Evolutionary conservation across 306 rosid genomes (phyloP), one percentile per base, ranked within the genome.

Genomic region (Corylus avellana): DNA sequence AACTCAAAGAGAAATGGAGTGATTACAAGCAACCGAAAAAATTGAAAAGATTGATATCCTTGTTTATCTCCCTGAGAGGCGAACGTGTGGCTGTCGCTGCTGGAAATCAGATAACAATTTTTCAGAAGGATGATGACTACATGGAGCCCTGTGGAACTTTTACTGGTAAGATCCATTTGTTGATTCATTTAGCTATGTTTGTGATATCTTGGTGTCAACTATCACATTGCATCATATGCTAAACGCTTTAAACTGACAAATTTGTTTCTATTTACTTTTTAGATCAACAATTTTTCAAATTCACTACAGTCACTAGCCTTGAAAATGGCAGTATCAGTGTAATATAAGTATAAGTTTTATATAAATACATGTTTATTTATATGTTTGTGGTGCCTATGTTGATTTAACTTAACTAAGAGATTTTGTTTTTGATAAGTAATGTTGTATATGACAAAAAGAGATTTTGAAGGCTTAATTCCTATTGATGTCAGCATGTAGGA

Each of bases 11-110:
- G 70, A 91, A 90, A 79, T 93, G 94, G 98, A 77, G 61, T 5
- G 92, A 76, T 57, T 86, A 81, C 82, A 93, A 86, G 79, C 93
- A 86, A 80, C 91, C 87, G 0, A 89, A 81, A 85, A 90, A 86
- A 50, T 72, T 90, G 57, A 86, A 86, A 84, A 89, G 76, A 78
- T 84, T 86, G 79, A 77, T 89, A 17, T 91, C 96, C 27, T 81
- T 93, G 72, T 91, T 93, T 73, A 84, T 91, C 78, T 95, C 97
- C 14, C 88, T 88, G 2, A 86, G 87, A 1, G 96, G 94, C 14
- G 93, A 93, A 76, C 83, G 82, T 63, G 97, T 93, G 47, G 99
- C 98, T 35, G 96, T 95, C 78, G 98, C 89, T n/a, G 81, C 93
- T 39, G 97, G 97, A 72, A 93, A 93, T 85, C 97, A 86, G 72